phyloP scores from a whole-genome alignment of 768 basidiomycete species.

The Melanogaster broomeanus region DNA sequence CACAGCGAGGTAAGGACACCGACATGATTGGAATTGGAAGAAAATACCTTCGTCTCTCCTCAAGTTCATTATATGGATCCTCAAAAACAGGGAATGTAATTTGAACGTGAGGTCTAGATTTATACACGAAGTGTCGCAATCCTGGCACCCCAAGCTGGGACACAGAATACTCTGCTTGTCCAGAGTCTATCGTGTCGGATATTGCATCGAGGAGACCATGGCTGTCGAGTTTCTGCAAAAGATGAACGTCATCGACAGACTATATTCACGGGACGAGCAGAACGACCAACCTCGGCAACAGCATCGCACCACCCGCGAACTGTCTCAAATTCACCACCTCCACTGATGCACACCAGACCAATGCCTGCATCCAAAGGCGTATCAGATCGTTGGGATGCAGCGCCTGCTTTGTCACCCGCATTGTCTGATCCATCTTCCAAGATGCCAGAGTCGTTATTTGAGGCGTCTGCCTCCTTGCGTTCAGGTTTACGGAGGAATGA shows the following conservation, averaged over 20 bases:
- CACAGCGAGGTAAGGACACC: constrained; percentile 3
- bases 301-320: constrained; percentile 75
- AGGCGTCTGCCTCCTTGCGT: constrained; percentile 5
- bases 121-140: constrained; percentile 93
- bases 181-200: constrained; percentile 44
- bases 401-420: neutral
- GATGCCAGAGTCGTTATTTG: neutral
- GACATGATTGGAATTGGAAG: neutral
- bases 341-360: constrained; percentile 79
- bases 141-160: constrained; percentile 86
- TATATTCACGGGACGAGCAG: neutral
- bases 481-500: constrained; percentile 58
- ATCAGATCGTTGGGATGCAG: constrained; percentile 12
- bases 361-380: constrained; percentile 40
- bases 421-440: constrained; percentile 5
- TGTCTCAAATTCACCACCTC: constrained; percentile 82
- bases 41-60: constrained; percentile 63
- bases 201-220: constrained; percentile 60
- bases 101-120: constrained; percentile 87
- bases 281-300: constrained; percentile 53
- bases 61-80: constrained; percentile 71
- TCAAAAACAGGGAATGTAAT: constrained; percentile 85
- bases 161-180: constrained; percentile 64
- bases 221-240: constrained; percentile 57
- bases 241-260: neutral